Base-by-base conservation (phyloP, 768 basidiomycete genomes). In the Tephrocybe sp. region DNA sequence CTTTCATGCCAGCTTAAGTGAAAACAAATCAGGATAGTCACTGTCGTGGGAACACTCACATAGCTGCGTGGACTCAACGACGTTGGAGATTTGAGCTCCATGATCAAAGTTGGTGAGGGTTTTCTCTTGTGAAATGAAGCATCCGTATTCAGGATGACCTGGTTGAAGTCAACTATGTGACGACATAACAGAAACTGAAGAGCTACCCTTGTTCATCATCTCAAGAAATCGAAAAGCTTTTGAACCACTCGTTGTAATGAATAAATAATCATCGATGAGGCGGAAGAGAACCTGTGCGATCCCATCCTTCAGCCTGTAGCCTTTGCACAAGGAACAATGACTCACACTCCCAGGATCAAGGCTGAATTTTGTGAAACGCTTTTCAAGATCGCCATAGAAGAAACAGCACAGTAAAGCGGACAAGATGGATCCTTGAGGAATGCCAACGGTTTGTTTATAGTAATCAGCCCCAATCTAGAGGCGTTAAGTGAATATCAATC, bases 401-500 rank as follows among this genome's bases (percentile, higher is more conserved):
- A 94, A 90, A 1, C 89, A 88, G 64, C 97, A 99, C 1, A 99
- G 70, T n/a, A 98, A 62, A 0, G 88, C 79, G 6, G 94, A 97
- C n/a, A 98, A 69, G n/a, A 94, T 83, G 2, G 94, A 97, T 18
- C 97, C 97, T 66, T 99, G 97, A 1, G 97, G 95, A 19, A 99
- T 99, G 2, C 97, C 97, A 23, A 91, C 80, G n/a, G 78, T 80
- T 65, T 99, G 97, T 11, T 87, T 83, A 62, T 87, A 95, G 61
- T 86, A 91, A 34, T 78, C 67, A n/a, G 69, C 58, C 1, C 88
- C 90, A 45, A 97, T 93, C 92, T 95, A 55, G 13, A 27, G 21
- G 21, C 6, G 18, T 19, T 38, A n/a, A 38, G 37, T 19, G n/a
- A 19, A 19, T 18, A 19, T 19, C 37, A 21, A 19, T 6, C 37